These are phyloP conservation scores for Moesziomyces globuligerus DNA, from an alignment of 1,284 basidiomycete genomes.

Conservation along the genomic window DNA sequence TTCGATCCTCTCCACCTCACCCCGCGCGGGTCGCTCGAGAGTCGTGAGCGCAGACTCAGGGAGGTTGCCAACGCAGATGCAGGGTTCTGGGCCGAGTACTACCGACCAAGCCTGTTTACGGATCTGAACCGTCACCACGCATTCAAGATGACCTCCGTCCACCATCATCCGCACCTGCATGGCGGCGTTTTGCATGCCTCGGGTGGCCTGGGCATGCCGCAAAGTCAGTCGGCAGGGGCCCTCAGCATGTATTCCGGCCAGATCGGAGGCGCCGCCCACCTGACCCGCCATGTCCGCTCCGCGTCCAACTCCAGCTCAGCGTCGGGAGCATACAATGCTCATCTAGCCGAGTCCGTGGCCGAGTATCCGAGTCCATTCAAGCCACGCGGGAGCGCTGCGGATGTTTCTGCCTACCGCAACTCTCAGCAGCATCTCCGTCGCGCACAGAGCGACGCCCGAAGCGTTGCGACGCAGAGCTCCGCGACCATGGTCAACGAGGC, in stretches of 20 bases:
- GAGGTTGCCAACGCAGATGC: conserved; percentile 56
- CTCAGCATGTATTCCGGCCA: conserved; percentile 43
- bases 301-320: conserved; percentile 33
- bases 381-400: conserved; percentile 19
- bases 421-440: conserved; percentile 15
- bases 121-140: conserved; percentile 65
- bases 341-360: conserved; percentile 24
- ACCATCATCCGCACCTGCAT: conserved; percentile 43
- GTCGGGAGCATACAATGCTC: conserved; percentile 13
- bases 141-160: conserved; percentile 67
- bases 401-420: conserved; percentile 14
- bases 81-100: conserved; percentile 66
- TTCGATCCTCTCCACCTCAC: conserved; percentile 50
- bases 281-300: conserved; percentile 25
- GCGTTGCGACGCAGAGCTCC: conserved; percentile 19
- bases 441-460: conserved; percentile 24
- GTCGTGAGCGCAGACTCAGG: conserved; percentile 44
- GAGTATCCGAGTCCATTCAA: conserved; percentile 50
- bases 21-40: conserved; percentile 27
- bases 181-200: conserved; percentile 20
- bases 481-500: conserved; percentile 21
- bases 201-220: conserved; percentile 28
- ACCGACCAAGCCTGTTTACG: conserved; percentile 65
- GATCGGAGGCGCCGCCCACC: conserved; percentile 23
- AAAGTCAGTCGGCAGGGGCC: conserved; percentile 27